Evolutionary conservation across 2,329 filamentous ascomycete species (phyloP).

Genomic region (Paraphaeosphaeria minitans): DNA sequence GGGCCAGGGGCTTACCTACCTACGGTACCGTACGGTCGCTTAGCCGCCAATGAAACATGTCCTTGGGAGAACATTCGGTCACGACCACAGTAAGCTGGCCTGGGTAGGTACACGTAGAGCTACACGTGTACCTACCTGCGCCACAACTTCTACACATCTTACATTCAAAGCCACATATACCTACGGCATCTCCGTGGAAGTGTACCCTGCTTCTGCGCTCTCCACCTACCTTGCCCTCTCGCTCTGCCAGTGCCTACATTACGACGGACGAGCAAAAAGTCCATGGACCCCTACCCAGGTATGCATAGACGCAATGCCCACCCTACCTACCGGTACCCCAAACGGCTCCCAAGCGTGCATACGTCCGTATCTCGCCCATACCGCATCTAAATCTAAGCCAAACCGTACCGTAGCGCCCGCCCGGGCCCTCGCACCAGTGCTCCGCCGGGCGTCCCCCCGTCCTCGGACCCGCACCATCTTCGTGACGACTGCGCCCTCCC

Average conservation of each 20-base stretch:
- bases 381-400: not conserved
- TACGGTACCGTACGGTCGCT: too few relatives aligned
- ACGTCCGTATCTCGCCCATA: constrained; percentile 1
- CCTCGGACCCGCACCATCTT: too few relatives aligned
- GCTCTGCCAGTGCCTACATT: not conserved
- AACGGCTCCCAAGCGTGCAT: not conserved
- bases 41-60: not conserved
- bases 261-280: not conserved
- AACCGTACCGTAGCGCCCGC: not conserved
- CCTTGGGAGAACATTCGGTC: not conserved
- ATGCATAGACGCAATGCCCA: not conserved
- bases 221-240: not conserved
- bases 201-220: not conserved
- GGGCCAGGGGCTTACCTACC: not conserved
- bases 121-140: not conserved
- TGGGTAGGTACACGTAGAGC: not conserved
- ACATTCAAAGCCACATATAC: not conserved
- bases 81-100: not conserved
- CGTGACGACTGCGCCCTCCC: too few relatives aligned
- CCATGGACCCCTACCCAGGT: not conserved
- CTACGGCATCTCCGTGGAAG: not conserved
- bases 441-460: too few relatives aligned
- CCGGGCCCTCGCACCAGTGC: not conserved
- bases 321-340: not conserved
- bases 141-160: not conserved